Percentiles rank a stretch among this genome's conserved stretches.
phyloP scores from a whole-genome alignment of 1,284 basidiomycete species.

The Microbotryum saponariae region DNA sequence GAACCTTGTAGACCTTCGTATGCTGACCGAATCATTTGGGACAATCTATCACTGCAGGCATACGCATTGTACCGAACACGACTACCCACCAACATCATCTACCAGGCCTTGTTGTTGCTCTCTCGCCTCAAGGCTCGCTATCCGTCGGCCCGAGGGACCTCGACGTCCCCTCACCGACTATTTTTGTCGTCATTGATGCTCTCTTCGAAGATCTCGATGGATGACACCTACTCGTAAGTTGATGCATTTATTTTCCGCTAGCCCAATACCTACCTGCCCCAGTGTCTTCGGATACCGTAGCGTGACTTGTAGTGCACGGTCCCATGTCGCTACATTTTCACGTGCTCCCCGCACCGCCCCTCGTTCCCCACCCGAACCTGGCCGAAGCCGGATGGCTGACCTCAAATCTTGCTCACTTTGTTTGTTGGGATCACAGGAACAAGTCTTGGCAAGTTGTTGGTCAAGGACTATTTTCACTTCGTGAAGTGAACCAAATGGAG shows the following conservation, averaged over 20 bases:
- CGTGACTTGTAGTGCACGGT: too few relatives aligned
- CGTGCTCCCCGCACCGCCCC: too few relatives aligned
- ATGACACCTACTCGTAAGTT: slow-evolving; percentile 65
- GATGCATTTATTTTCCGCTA: too few relatives aligned
- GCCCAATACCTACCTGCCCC: too few relatives aligned
- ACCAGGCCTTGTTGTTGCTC: slow-evolving; percentile 73
- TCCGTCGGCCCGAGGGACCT: slow-evolving; percentile 70
- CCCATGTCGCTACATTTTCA: too few relatives aligned
- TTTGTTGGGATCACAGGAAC: slow-evolving; percentile 52
- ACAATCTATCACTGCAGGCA: slow-evolving; percentile 43
- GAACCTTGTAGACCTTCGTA: background rate
- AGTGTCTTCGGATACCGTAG: too few relatives aligned
- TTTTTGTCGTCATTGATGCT: slow-evolving; percentile 95
- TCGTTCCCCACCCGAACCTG: too few relatives aligned
- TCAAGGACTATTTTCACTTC: slow-evolving; percentile 78
- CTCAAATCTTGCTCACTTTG: too few relatives aligned
- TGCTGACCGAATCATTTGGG: background rate
- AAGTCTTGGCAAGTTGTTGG: slow-evolving; percentile 92
- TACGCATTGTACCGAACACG: slow-evolving; percentile 85
- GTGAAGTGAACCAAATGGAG: slow-evolving; percentile 95
- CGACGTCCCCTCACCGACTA: slow-evolving; percentile 76
- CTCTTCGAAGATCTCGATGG: slow-evolving; percentile 63
- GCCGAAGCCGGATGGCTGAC: too few relatives aligned
- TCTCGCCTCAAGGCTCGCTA: slow-evolving; percentile 82
- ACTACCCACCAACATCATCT: slow-evolving; percentile 70